These are phyloP conservation scores for Dipteronia sinensis DNA, from an alignment of 345 rosid species.

Conservation along the genomic window DNA sequence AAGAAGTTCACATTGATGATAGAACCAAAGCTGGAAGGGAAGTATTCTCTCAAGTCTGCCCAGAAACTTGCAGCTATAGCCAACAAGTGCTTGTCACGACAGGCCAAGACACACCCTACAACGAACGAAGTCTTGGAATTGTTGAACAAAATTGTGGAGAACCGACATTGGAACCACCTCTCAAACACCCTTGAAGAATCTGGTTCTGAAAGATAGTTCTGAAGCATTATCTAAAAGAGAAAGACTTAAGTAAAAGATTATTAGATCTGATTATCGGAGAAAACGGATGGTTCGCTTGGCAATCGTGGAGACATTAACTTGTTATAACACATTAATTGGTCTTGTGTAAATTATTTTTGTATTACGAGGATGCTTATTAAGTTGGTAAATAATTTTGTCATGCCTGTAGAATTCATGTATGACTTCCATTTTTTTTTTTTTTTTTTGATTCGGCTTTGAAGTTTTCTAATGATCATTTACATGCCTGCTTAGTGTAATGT, in stretches of 20 bases:
- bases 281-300: slow-evolving; percentile 52
- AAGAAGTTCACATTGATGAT: slow-evolving; percentile 72
- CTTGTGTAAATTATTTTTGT: no score
- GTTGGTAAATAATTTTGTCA: no score
- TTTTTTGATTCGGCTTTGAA: no score
- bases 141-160: slow-evolving; percentile 47
- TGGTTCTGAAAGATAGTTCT: slow-evolving; percentile 29
- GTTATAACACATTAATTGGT: no score
- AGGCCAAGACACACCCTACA: slow-evolving; percentile 67
- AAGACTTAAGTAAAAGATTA: slow-evolving; percentile 52
- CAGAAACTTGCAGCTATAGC: slow-evolving; percentile 80
- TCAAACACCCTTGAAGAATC: slow-evolving; percentile 34
- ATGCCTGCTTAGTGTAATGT: no score
- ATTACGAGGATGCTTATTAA: no score
- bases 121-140: slow-evolving; percentile 68
- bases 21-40: slow-evolving; percentile 83
- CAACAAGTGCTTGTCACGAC: slow-evolving; percentile 70
- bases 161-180: slow-evolving; percentile 44
- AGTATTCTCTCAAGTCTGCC: slow-evolving; percentile 60
- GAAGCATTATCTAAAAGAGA: slow-evolving; percentile 49
- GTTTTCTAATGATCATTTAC: no score
- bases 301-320: slow-evolving; percentile 40
- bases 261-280: slow-evolving; percentile 49
- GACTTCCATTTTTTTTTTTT: no score
- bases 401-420: no score